phyloP scores from a whole-genome alignment of 331 rosid species.

The Stylosanthes scabra region DNA sequence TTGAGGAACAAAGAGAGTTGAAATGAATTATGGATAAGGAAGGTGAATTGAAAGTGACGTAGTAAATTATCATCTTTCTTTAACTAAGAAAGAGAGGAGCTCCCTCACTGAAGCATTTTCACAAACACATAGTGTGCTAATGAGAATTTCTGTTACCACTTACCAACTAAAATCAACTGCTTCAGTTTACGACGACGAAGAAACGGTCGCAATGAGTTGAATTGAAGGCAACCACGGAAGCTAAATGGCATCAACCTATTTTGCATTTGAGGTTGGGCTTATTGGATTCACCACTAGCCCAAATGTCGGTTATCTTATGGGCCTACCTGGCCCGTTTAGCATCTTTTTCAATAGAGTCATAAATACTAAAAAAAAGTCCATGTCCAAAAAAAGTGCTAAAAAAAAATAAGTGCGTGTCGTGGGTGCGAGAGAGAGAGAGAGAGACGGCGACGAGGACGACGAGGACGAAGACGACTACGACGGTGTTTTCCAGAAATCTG shows the following conservation, averaged over 20 bases:
- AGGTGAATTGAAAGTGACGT: background rate
- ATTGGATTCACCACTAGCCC: background rate
- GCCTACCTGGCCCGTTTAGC: background rate
- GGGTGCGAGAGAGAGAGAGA: no score
- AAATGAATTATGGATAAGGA: background rate
- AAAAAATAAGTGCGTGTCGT: no score
- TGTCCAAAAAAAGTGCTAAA: no score
- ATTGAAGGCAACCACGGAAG: background rate
- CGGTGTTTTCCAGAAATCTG: constrained; percentile 3
- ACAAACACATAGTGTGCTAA: background rate
- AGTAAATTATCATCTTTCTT: background rate
- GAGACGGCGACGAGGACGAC: background rate
- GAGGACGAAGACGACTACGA: no score
- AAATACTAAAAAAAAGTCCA: no score
- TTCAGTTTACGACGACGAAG: background rate
- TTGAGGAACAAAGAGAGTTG: background rate
- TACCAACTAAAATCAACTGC: background rate
- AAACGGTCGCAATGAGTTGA: background rate
- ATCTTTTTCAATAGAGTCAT: background rate
- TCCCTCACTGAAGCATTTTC: constrained; percentile 1
- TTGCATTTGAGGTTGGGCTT: constrained; percentile 2
- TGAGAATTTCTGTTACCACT: background rate
- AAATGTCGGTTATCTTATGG: background rate
- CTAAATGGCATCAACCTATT: background rate
- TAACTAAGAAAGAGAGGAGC: background rate